Evolutionary conservation across 371 early-diverging fungal species (phyloP).

Genomic region (Rhizopus arrhizus): DNA sequence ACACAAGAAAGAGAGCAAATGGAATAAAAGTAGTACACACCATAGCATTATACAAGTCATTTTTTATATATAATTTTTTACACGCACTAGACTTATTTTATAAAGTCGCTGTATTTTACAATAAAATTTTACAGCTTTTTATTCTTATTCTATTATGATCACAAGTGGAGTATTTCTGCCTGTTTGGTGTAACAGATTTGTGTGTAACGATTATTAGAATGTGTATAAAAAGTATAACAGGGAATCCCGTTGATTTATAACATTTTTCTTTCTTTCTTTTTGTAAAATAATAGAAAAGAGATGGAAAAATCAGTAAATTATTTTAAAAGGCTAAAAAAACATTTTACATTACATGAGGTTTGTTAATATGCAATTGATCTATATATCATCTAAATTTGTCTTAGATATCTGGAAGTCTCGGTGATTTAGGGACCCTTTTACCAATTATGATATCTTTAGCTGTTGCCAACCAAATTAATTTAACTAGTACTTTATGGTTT

Average conservation of each 20-base stretch:
- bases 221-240: background rate
- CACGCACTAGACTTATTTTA: too few species aligned
- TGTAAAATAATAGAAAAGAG: background rate
- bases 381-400: background rate
- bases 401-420: conserved; percentile 73
- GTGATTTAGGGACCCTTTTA: conserved; percentile 86
- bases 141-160: too few species aligned
- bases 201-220: background rate
- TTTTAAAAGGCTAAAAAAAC: conserved; percentile 5
- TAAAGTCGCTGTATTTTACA: too few species aligned
- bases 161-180: too few species aligned
- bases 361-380: background rate
- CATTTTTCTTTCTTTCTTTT: background rate
- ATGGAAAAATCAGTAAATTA: background rate
- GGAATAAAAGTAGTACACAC: background rate
- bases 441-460: conserved; percentile 87
- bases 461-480: conserved; percentile 71
- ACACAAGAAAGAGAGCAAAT: background rate
- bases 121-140: too few species aligned
- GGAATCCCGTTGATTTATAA: background rate
- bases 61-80: too few species aligned
- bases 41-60: too few species aligned
- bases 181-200: background rate
- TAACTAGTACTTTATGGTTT: conserved; percentile 83
- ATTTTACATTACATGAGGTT: conserved; percentile 47